Conservation (phyloP, 371 early-diverging fungal species). For the Circinella minor region DNA sequence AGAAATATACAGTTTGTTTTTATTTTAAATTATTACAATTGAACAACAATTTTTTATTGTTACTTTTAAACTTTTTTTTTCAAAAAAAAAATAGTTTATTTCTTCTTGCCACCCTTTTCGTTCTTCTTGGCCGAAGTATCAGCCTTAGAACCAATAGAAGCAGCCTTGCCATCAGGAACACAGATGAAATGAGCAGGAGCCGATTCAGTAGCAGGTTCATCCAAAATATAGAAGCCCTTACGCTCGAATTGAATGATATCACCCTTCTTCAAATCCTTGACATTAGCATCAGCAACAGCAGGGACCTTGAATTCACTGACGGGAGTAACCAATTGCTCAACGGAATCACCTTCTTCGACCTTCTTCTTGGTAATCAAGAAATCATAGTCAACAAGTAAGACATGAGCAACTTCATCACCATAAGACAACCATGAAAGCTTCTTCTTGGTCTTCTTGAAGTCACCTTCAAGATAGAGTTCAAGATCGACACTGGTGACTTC, state of each 20-base stretch:
- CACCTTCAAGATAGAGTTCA: conserved; percentile 91
- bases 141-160: conserved; percentile 81
- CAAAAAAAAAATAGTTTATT: not conserved
- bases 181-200: conserved; percentile 74
- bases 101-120: conserved; percentile 16
- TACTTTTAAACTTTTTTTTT: too few relatives aligned
- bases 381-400: conserved; percentile 89
- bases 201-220: conserved; percentile 63
- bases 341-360: conserved; percentile 92
- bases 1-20: too few relatives aligned
- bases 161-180: conserved; percentile 95
- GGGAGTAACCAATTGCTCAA: conserved; percentile 87
- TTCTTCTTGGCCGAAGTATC: conserved; percentile 23
- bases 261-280: conserved; percentile 61
- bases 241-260: conserved; percentile 99
- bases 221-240: conserved; percentile 96
- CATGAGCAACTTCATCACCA: conserved; percentile 61
- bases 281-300: conserved; percentile 77
- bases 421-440: conserved; percentile 98
- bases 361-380: conserved; percentile 98
- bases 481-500: conserved; percentile 60
- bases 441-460: conserved; percentile 99
- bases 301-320: conserved; percentile 82
- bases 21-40: too few relatives aligned
- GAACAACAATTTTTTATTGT: too few relatives aligned